Conservation (phyloP, 2,329 filamentous ascomycete species). For the Aspergillus quadrilineatus region DNA sequence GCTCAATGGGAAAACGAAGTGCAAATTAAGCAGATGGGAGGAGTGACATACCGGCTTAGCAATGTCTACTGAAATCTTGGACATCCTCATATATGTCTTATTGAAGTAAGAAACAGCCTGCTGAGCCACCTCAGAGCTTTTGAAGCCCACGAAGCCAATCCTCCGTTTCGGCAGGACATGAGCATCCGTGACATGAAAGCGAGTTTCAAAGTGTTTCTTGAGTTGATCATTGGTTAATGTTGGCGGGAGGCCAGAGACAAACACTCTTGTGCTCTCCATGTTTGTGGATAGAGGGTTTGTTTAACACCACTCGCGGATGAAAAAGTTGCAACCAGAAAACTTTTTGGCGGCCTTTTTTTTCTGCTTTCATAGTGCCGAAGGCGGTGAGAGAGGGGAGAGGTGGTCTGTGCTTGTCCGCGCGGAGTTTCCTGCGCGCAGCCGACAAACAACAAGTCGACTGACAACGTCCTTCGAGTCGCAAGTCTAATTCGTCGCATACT, state of each 20-base stretch:
- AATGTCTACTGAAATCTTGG: constrained; percentile 84
- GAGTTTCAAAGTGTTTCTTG: constrained; percentile 80
- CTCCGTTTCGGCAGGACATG: constrained; percentile 86
- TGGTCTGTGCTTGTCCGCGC: constrained; percentile 28
- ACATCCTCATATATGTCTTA: constrained; percentile 92
- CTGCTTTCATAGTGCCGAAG: constrained; percentile 28
- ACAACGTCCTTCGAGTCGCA: not conserved
- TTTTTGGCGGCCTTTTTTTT: constrained; percentile 26
- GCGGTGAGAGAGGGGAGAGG: constrained; percentile 32
- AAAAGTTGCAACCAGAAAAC: constrained; percentile 19
- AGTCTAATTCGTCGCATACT: not conserved
- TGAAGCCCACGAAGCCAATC: constrained; percentile 95
- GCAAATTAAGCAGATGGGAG: constrained; percentile 13
- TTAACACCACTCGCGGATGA: constrained; percentile 8
- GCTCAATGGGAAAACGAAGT: constrained; percentile 26
- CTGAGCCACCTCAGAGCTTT: constrained; percentile 73
- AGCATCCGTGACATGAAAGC: constrained; percentile 79
- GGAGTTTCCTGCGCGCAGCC: constrained; percentile 14
- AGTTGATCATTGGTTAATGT: constrained; percentile 82
- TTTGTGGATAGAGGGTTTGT: constrained; percentile 28
- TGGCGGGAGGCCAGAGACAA: constrained; percentile 74
- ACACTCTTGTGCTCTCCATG: constrained; percentile 76
- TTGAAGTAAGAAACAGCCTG: constrained; percentile 94
- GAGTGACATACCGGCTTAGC: constrained; percentile 68
- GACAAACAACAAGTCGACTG: not conserved